Percentiles rank a stretch among this genome's conserved stretches.
phyloP scores from a whole-genome alignment of 129 eudicot species.

The Flaveria linearis region DNA sequence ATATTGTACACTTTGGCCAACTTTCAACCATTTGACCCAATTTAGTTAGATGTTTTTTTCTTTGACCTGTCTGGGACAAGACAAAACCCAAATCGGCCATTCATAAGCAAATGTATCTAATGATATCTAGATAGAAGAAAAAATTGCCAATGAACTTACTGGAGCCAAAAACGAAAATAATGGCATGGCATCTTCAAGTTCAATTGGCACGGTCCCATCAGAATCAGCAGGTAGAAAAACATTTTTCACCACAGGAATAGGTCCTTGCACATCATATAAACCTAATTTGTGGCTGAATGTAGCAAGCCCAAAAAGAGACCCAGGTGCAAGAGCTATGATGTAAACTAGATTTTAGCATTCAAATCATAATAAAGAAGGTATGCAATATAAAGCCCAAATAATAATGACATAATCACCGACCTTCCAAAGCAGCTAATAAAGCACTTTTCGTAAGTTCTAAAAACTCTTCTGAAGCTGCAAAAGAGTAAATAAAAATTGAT shows the following conservation, averaged over 20 bases:
- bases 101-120: neutral
- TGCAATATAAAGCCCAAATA: conserved; percentile 6
- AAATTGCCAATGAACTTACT: conserved; percentile 46
- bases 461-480: conserved; percentile 94
- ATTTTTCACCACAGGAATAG: conserved; percentile 94
- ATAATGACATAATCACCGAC: conserved; percentile 42
- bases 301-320: conserved; percentile 96
- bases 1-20: neutral
- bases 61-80: neutral
- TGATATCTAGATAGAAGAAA: neutral
- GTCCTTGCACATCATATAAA: conserved; percentile 96
- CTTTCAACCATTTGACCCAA: neutral
- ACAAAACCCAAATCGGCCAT: neutral
- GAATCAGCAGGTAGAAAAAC: conserved; percentile 73
- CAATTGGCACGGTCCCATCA: conserved; percentile 63
- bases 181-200: conserved; percentile 98
- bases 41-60: neutral
- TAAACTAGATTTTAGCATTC: conserved; percentile 15
- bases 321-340: conserved; percentile 82
- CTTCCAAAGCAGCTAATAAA: conserved; percentile 92
- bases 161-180: conserved; percentile 93
- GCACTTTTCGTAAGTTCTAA: conserved; percentile 97
- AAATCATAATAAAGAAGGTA: conserved; percentile 3
- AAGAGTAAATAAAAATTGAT: neutral
- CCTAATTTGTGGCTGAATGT: conserved; percentile 97